Evolutionary conservation across 192 early-diverging fungal genomes (phyloP).

Genomic region (Umbelopsis vinacea): DNA sequence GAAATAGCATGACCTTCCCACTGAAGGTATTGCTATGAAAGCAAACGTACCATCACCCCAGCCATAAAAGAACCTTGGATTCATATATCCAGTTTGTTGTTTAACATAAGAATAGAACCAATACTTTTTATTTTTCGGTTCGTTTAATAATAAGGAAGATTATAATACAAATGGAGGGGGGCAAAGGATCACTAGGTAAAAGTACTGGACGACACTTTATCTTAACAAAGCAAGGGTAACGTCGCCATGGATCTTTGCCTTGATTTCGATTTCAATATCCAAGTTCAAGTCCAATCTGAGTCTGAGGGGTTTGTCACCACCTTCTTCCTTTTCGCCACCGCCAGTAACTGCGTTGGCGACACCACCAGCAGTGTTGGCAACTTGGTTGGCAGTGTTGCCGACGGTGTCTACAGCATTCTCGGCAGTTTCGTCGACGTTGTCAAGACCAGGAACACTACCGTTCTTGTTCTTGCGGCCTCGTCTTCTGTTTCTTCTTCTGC

Average conservation of each 20-base stretch:
- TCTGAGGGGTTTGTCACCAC: slow-evolving; percentile 22
- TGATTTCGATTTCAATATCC: slow-evolving; percentile 31
- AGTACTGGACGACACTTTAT: neutral
- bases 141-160: too few relatives aligned
- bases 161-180: too few relatives aligned
- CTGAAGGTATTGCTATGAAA: too few relatives aligned
- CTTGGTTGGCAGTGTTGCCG: slow-evolving; percentile 19
- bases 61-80: too few relatives aligned
- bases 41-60: too few relatives aligned
- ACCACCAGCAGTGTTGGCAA: slow-evolving; percentile 5
- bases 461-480: slow-evolving; percentile 2
- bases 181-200: too few relatives aligned
- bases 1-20: too few relatives aligned
- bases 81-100: too few relatives aligned
- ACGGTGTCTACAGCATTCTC: slow-evolving; percentile 18
- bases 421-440: neutral
- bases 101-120: too few relatives aligned
- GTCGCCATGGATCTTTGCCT: slow-evolving; percentile 31
- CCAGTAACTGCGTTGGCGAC: slow-evolving; percentile 4
- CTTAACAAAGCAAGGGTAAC: slow-evolving; percentile 29
- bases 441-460: neutral
- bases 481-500: slow-evolving; percentile 7
- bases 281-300: slow-evolving; percentile 32
- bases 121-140: too few relatives aligned
- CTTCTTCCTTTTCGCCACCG: neutral